A percentile compares a stretch with the other conserved stretches of the same genome.
These are phyloP conservation scores for Colletotrichum orbiculare DNA, from an alignment of 2,329 filamentous ascomycete species.

Conservation along the genomic window DNA sequence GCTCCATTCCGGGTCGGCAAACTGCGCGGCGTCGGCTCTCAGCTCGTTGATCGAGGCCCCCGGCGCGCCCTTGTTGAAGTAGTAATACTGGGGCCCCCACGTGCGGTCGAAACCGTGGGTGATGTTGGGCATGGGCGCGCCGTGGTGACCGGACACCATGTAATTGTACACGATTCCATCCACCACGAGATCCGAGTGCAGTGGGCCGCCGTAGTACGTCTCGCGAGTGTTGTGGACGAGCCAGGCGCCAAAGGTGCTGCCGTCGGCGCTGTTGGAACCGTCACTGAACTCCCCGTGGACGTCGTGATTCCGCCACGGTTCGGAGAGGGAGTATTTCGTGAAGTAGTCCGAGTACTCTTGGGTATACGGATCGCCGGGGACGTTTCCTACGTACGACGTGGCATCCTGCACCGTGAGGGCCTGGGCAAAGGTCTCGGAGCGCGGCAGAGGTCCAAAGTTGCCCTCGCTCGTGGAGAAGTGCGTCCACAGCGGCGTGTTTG, in stretches of 20 bases:
- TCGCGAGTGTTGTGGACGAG: conserved; percentile 73
- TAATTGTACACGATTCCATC: conserved; percentile 76
- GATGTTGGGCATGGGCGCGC: conserved; percentile 72
- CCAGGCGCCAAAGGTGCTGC: conserved; percentile 69
- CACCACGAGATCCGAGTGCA: conserved; percentile 71
- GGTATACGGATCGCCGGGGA: conserved; percentile 65
- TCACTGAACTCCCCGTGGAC: conserved; percentile 63
- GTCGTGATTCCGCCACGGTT: conserved; percentile 67
- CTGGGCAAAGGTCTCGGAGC: conserved; percentile 53
- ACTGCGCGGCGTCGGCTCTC: conserved; percentile 60
- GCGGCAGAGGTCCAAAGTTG: conserved; percentile 59
- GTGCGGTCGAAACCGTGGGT: conserved; percentile 73
- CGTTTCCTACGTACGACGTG: conserved; percentile 69
- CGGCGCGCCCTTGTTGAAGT: conserved; percentile 62
- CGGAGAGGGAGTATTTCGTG: conserved; percentile 73
- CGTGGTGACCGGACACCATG: conserved; percentile 70
- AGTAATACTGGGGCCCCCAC: conserved; percentile 72
- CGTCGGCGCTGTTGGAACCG: conserved; percentile 55
- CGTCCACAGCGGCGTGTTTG: conserved; percentile 70
- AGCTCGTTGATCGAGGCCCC: conserved; percentile 5
- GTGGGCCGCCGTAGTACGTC: conserved; percentile 70
- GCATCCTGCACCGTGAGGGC: conserved; percentile 70
- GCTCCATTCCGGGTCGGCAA: conserved; percentile 64
- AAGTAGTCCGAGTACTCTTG: conserved; percentile 69
- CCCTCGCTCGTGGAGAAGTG: conserved; percentile 68